Evolutionary conservation across 768 basidiomycete genomes (phyloP), one percentile per base, ranked within the genome.

Genomic region (Mycena alexandri): DNA sequence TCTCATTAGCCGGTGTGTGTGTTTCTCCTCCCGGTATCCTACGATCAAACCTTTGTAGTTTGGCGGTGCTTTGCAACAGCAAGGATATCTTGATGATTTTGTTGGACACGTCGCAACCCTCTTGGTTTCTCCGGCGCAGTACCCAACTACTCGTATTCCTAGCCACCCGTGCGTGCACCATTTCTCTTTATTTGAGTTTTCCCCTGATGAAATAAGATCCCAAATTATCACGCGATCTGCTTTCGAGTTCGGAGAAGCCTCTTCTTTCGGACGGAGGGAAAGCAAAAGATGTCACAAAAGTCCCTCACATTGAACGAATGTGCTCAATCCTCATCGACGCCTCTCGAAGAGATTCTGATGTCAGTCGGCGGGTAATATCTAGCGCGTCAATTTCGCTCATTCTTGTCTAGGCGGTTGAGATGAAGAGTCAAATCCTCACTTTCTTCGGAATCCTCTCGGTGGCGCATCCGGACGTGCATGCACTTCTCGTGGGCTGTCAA

Each of bases 101-200:
- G 24, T 77, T 93, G 17, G 79, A 86, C 65, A 69, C 80, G 7
- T 76, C 79, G 24, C 90, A 89, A 57, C 87, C 90, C 3, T 65
- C 73, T 6, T 84, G 85, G 81, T 74, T 92, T 29, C 74, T 92
- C 10, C 75, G 78, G 52, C 81, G 83, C 14, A 80, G 82, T 43
- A 77, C 83, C 19, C 83, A 86, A n/a, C 68, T 90, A 16, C 77
- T 93, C 29, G 75, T 85, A 19, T 75, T 88, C 59, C 74, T 92
- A 44, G 86, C 86, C 21, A 86, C 86, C 41, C 82, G 88, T 90
- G 71, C 67, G 89, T 79, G 54, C 25, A 65, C 48, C 70, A 16
- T 5, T 3, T 52, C 8, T 69, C 14, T 46, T 53, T 53, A 29
- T 24, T 56, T 62, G 47, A 42, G 3, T 38, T 38, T 38, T 10